These are phyloP conservation scores for Yamadazyma tumulicola DNA, from an alignment of 805 yeast genomes.

Conservation along the genomic window DNA sequence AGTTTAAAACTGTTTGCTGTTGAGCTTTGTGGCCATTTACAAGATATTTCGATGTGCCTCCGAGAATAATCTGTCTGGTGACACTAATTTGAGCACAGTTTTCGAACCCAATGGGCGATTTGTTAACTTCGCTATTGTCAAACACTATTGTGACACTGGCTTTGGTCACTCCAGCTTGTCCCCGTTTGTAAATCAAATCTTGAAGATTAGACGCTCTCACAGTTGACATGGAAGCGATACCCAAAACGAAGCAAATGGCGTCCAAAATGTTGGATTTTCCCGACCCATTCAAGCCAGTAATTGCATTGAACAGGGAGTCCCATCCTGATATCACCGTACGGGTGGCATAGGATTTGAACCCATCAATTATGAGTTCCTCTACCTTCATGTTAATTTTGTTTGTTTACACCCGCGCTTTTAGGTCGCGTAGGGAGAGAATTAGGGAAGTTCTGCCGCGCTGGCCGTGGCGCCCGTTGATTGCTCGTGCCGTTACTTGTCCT, in stretches of 20 bases:
- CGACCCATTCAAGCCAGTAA: conserved; percentile 95
- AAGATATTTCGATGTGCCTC: conserved; percentile 87
- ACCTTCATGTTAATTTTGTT: conserved; percentile 58
- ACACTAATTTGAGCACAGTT: conserved; percentile 76
- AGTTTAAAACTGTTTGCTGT: conserved; percentile 83
- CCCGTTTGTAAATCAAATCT: conserved; percentile 92
- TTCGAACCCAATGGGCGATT: conserved; percentile 86
- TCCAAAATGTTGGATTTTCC: conserved; percentile 96
- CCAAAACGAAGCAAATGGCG: conserved; percentile 97
- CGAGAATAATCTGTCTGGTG: conserved; percentile 85
- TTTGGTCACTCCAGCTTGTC: conserved; percentile 96
- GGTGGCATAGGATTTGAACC: conserved; percentile 95
- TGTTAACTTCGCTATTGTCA: conserved; percentile 72
- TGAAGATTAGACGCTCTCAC: conserved; percentile 92
- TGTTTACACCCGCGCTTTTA: background rate
- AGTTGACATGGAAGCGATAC: conserved; percentile 90
- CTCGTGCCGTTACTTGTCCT: no score
- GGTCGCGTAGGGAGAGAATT: no score
- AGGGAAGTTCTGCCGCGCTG: no score
- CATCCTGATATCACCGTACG: conserved; percentile 93
- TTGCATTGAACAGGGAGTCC: conserved; percentile 97
- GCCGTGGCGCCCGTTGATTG: no score
- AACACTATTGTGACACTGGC: conserved; percentile 96
- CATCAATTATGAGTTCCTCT: conserved; percentile 95
- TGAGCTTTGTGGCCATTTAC: conserved; percentile 97